These are phyloP conservation scores for Suillus cothurnatus DNA, from an alignment of 768 basidiomycete genomes.

Conservation along the genomic window DNA sequence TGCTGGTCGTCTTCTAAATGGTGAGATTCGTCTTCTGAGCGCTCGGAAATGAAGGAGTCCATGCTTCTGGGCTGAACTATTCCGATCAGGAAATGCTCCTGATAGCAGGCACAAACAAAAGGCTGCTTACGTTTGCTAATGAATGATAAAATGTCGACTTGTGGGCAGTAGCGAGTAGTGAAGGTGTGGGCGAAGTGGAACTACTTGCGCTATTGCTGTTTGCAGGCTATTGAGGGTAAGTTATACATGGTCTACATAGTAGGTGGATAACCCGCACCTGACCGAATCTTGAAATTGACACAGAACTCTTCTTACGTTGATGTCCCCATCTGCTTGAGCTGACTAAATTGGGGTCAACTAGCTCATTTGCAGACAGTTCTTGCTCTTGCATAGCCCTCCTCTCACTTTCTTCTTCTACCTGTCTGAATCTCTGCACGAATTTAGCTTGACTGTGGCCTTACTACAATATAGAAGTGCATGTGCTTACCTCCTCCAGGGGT, in stretches of 20 bases:
- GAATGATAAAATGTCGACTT: slow-evolving; percentile 51
- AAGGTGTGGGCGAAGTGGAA: slow-evolving; percentile 26
- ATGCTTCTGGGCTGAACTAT: slow-evolving; percentile 45
- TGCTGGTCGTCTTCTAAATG: slow-evolving; percentile 46
- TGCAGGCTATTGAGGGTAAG: slow-evolving; percentile 15
- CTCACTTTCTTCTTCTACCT: slow-evolving; percentile 59
- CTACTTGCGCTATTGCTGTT: slow-evolving; percentile 26
- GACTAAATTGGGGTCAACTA: slow-evolving; percentile 21
- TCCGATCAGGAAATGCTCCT: slow-evolving; percentile 14
- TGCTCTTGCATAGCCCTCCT: slow-evolving; percentile 44
- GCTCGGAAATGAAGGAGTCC: slow-evolving; percentile 45
- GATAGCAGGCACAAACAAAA: slow-evolving; percentile 8
- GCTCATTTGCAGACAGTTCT: slow-evolving; percentile 18
- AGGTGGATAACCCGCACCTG: slow-evolving; percentile 42
- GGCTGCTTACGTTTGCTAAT: slow-evolving; percentile 41
- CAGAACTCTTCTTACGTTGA: slow-evolving; percentile 45
- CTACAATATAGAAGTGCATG: slow-evolving; percentile 8
- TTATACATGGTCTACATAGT: slow-evolving; percentile 8
- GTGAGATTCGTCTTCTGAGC: slow-evolving; percentile 34
- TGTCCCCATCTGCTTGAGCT: slow-evolving; percentile 31
- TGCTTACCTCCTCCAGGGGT: slow-evolving; percentile 32
- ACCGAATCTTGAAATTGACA: slow-evolving; percentile 64
- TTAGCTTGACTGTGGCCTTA: not conserved
- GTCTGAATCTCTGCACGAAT: slow-evolving; percentile 53
- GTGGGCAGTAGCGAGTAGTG: slow-evolving; percentile 41